These are phyloP conservation scores for Capronia coronata DNA, from an alignment of 2,329 filamentous ascomycete genomes.

Conservation along the genomic window DNA sequence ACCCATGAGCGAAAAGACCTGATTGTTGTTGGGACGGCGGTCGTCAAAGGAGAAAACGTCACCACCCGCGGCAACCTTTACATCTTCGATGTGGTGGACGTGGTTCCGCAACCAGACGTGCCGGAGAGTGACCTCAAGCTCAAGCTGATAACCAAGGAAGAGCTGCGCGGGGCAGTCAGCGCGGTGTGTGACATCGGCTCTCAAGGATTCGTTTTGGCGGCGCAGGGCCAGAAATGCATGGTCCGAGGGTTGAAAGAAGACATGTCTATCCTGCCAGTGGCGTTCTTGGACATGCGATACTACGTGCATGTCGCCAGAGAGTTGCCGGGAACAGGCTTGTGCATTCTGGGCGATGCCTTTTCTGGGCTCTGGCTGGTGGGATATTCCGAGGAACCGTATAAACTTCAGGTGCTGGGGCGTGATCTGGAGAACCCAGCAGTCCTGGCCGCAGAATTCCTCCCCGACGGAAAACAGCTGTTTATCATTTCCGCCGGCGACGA, in stretches of 20 bases:
- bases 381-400: conserved; percentile 94
- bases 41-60: conserved; percentile 84
- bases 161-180: conserved; percentile 87
- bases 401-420: conserved; percentile 88
- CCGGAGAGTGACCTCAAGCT: conserved; percentile 81
- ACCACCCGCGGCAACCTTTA: conserved; percentile 78
- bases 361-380: conserved; percentile 96
- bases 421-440: conserved; percentile 71
- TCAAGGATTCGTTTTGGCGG: conserved; percentile 80
- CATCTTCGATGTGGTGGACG: conserved; percentile 84
- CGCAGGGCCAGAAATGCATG: conserved; percentile 96
- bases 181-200: conserved; percentile 76
- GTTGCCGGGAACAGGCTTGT: conserved; percentile 74
- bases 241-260: conserved; percentile 94
- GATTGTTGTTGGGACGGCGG: conserved; percentile 75
- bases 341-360: conserved; percentile 79
- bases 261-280: conserved; percentile 82
- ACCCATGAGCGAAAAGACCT: conserved; percentile 80
- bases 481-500: conserved; percentile 79
- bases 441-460: conserved; percentile 77
- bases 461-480: conserved; percentile 73
- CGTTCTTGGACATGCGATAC: conserved; percentile 96
- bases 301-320: conserved; percentile 83
- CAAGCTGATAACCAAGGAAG: conserved; percentile 80
- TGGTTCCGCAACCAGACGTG: conserved; percentile 78